Evolutionary conservation across 306 rosid genomes (phyloP), one percentile per base, ranked within the genome.

Genomic region (Quercus ilex): DNA sequence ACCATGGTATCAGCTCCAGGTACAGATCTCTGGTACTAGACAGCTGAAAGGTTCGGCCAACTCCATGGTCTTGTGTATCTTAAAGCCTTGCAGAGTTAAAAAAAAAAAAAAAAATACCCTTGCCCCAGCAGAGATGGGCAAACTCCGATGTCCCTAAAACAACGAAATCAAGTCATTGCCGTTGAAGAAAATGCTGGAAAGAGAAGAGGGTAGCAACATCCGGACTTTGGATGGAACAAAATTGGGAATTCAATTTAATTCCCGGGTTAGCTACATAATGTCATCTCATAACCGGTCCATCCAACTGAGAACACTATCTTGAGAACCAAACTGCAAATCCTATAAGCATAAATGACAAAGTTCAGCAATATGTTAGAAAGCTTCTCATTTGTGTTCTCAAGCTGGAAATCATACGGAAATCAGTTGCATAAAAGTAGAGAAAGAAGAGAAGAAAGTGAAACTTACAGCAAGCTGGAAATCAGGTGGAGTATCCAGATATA

Each of bases 381-480:
- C 13, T 62, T 71, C 46, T 41, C 46, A 41, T 41, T 41, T 41
- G 46, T 0, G 46, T 41, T 41, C 46, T 41, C 11, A 41, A 41
- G 46, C 46, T 41, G 46, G 11, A 38, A 38, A 38, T 38, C 43
- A 38, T 7, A 38, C 0, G 43, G 43, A 38, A 38, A 38, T 38
- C 46, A 38, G 46, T 0, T 41, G 46, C 46, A 26, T 62, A 58
- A 73, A 81, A 58, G 64, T 67, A 38, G 55, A 73, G 71, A 25
- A 74, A 43, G 38, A 71, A 55, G 55, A 65, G 64, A 75, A 51
- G 77, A 41, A 62, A 19, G 2, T 6, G 83, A 79, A 74, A 69
- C 97, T 89, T 86, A 95, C 99, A 57, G 85, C 26, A 26, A 90
- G 87, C 65, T 80, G 91, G 80, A 86, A 92, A 84, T 95, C 98